phyloP scores from a whole-genome alignment of 73 alveolate genomes.

The Paramecium caudatum region DNA sequence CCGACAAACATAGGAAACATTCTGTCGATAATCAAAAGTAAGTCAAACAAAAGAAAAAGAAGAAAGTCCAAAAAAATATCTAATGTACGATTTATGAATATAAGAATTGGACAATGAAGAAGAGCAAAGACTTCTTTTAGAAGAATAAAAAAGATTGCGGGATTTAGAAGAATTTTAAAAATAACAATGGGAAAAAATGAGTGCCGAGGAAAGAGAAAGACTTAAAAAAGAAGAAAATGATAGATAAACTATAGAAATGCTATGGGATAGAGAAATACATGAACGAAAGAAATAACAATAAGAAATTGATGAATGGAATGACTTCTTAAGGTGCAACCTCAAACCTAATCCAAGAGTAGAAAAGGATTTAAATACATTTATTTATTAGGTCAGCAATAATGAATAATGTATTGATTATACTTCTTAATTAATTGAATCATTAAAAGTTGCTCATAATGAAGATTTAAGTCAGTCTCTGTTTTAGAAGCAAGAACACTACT shows the following conservation, averaged over 20 bases:
- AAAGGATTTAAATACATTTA: slow-evolving; percentile 17
- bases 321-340: not conserved
- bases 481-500: not conserved
- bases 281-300: not conserved
- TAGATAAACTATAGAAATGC: slow-evolving; percentile 13
- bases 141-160: slow-evolving; percentile 33
- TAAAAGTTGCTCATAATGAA: not conserved
- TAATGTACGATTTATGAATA: not conserved
- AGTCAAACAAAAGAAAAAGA: slow-evolving; percentile 33
- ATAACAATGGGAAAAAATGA: slow-evolving; percentile 51
- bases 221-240: slow-evolving; percentile 34
- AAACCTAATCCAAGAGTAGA: slow-evolving; percentile 27
- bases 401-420: not conserved
- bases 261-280: slow-evolving; percentile 18
- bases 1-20: slow-evolving; percentile 49
- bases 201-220: slow-evolving; percentile 19
- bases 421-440: not conserved
- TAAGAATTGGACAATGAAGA: not conserved
- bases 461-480: slow-evolving; percentile 35
- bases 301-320: slow-evolving; percentile 40
- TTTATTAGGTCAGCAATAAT: not conserved
- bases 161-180: slow-evolving; percentile 39
- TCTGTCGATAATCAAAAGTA: slow-evolving; percentile 21
- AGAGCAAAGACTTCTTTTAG: slow-evolving; percentile 14
- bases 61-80: not conserved